Percentiles rank a stretch among this genome's conserved stretches.
Conservation (phyloP, 2,329 filamentous ascomycete species). For the Drechslerella dactyloides region DNA sequence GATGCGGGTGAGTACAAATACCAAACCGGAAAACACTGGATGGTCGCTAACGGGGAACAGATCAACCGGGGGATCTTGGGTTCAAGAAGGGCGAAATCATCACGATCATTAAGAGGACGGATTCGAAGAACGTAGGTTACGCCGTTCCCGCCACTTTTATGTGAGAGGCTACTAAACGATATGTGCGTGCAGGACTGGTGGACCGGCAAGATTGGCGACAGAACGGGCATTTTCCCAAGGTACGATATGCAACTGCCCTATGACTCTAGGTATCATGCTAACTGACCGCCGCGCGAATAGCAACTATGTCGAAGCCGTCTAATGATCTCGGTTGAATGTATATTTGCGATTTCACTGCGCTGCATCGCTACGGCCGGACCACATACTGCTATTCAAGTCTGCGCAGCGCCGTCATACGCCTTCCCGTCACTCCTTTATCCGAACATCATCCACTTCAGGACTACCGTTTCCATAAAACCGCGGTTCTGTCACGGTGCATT, state of each 20-base stretch:
- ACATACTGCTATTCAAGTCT: neutral
- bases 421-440: neutral
- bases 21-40: neutral
- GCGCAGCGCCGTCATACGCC: no score
- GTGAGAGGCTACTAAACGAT: constrained; percentile 11
- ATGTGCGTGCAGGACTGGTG: constrained; percentile 59
- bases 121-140: constrained; percentile 76
- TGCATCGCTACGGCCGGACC: neutral
- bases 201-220: constrained; percentile 86
- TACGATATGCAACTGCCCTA: constrained; percentile 57
- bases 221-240: constrained; percentile 92
- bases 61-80: constrained; percentile 86
- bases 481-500: no score
- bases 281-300: neutral
- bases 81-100: constrained; percentile 99
- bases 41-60: constrained; percentile 14
- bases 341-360: neutral
- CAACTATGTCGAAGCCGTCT: neutral
- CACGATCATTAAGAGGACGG: constrained; percentile 90
- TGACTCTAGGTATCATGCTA: neutral
- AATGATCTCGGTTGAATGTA: neutral
- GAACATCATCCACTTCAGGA: no score
- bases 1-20: constrained; percentile 67
- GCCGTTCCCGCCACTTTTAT: constrained; percentile 15
- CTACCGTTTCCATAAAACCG: no score